These are phyloP conservation scores for Cercospora nicotianae DNA, from an alignment of 2,329 filamentous ascomycete genomes.

Conservation along the genomic window DNA sequence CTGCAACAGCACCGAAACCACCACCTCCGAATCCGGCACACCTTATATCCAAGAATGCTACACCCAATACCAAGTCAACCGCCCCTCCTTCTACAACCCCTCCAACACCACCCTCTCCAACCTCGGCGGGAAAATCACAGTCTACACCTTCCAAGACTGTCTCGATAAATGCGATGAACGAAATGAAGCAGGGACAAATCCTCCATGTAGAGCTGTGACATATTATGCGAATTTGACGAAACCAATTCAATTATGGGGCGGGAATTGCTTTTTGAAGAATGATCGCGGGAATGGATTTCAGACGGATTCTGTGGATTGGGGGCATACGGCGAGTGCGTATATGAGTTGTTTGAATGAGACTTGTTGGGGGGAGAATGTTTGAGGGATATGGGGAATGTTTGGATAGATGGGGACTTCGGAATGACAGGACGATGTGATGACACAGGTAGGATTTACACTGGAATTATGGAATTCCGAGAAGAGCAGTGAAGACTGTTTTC, in stretches of 20 bases:
- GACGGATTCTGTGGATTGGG: constrained; percentile 17
- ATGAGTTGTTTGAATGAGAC: constrained; percentile 18
- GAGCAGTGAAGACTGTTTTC: too few relatives aligned
- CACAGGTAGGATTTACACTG: background rate
- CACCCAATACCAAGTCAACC: constrained; percentile 12
- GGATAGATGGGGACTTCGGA: too few relatives aligned
- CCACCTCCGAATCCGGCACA: constrained; percentile 1
- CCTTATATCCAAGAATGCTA: constrained; percentile 19
- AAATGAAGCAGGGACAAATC: constrained; percentile 8
- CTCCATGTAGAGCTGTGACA: constrained; percentile 18
- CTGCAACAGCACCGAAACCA: constrained; percentile 15
- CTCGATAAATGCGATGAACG: constrained; percentile 17
- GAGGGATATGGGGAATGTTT: background rate
- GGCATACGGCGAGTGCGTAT: constrained; percentile 20
- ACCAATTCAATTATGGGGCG: constrained; percentile 17
- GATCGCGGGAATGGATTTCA: constrained; percentile 13
- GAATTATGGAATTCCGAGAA: too few relatives aligned
- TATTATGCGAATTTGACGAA: constrained; percentile 21
- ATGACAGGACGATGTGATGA: background rate
- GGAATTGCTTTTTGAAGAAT: constrained; percentile 27
- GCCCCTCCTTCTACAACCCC: constrained; percentile 17
- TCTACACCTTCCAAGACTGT: constrained; percentile 19
- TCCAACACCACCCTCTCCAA: constrained; percentile 18
- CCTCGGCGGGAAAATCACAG: constrained; percentile 15
- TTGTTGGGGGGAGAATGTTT: constrained; percentile 11